A percentile compares a stretch with the other conserved stretches of the same genome.
These are phyloP conservation scores for Phytophthora cryptogea DNA, from an alignment of 352 stramenopile species.

Conservation along the genomic window DNA sequence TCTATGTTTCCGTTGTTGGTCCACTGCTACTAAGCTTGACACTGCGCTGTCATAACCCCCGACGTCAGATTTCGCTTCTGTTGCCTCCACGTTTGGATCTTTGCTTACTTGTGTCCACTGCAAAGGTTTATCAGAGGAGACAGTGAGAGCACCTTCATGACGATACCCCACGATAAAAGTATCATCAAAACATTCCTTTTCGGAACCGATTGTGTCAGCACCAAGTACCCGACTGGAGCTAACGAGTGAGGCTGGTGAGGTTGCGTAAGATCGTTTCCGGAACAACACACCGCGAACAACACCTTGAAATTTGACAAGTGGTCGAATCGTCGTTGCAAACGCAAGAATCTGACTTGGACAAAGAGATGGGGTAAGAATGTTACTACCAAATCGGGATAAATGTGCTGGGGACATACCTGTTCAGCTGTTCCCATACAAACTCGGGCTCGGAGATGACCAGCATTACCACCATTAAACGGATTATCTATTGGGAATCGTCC, in stretches of 20 bases:
- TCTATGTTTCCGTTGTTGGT: no score
- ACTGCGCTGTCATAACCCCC: no score
- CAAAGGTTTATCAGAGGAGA: background rate
- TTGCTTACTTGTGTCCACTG: background rate
- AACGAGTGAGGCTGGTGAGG: background rate
- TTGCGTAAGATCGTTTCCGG: slow-evolving; percentile 7
- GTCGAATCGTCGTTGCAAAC: slow-evolving; percentile 31
- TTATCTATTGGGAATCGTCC: slow-evolving; percentile 43
- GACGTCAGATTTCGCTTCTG: no score
- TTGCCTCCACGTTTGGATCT: no score
- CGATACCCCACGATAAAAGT: background rate
- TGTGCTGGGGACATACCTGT: slow-evolving; percentile 34
- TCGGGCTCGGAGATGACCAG: slow-evolving; percentile 40
- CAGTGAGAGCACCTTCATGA: background rate
- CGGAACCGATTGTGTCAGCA: background rate
- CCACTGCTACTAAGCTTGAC: no score
- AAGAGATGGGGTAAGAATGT: background rate
- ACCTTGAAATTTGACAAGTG: slow-evolving; percentile 42
- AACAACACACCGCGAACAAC: slow-evolving; percentile 32
- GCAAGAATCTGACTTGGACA: slow-evolving; percentile 29
- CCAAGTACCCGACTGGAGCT: background rate
- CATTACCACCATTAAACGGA: slow-evolving; percentile 40
- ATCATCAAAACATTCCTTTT: background rate
- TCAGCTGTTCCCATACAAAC: slow-evolving; percentile 56
- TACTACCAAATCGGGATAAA: background rate